phyloP scores from a whole-genome alignment of 1,139 yeast species.

The Cylindricascospora bacillispora region DNA sequence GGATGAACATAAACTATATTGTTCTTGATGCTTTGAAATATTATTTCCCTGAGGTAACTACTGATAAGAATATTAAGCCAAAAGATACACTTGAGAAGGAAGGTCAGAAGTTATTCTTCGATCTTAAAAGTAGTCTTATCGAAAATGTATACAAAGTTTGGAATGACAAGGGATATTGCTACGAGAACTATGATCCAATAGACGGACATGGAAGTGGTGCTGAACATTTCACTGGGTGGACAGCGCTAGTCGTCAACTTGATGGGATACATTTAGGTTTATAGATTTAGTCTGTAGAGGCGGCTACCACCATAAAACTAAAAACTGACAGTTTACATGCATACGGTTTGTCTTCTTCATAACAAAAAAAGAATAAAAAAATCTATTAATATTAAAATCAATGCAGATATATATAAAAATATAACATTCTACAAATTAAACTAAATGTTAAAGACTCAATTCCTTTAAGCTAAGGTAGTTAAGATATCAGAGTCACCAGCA shows the following conservation, averaged over 20 bases:
- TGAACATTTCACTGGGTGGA: constrained; percentile 90
- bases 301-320: too few relatives aligned
- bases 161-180: constrained; percentile 67
- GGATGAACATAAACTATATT: constrained; percentile 86
- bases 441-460: constrained; percentile 1
- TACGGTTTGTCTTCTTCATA: not conserved
- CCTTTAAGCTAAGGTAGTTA: constrained; percentile 31
- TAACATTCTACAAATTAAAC: too few relatives aligned
- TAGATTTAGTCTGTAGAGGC: too few relatives aligned
- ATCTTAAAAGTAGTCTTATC: constrained; percentile 55
- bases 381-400: not conserved
- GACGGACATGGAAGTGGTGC: constrained; percentile 75
- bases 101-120: constrained; percentile 38
- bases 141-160: constrained; percentile 56
- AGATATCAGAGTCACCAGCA: constrained; percentile 99
- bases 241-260: constrained; percentile 66
- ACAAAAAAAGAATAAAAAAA: not conserved
- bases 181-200: constrained; percentile 79
- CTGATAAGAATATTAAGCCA: constrained; percentile 12
- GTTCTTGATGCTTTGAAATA: constrained; percentile 54
- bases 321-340: too few relatives aligned
- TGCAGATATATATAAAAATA: too few relatives aligned
- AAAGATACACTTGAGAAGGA: constrained; percentile 10
- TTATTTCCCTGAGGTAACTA: constrained; percentile 30
- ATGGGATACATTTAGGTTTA: constrained; percentile 35